phyloP scores from a whole-genome alignment of 192 early-diverging fungal genomes.

The Entomortierella beljakovae region DNA sequence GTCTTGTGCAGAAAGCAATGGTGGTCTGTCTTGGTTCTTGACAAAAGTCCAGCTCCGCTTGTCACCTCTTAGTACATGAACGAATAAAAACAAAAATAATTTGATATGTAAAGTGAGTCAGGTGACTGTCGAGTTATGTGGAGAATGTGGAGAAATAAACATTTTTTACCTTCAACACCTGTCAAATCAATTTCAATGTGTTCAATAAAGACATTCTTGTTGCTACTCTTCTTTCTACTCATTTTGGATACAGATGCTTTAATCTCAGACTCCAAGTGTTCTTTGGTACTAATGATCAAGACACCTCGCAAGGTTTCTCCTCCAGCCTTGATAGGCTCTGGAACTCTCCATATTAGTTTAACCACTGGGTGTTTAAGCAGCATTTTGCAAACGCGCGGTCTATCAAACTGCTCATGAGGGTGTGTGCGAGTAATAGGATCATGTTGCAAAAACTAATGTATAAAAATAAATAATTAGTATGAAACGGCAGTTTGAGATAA shows the following conservation, averaged over 20 bases:
- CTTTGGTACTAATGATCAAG: slow-evolving; percentile 34
- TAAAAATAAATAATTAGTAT: not conserved
- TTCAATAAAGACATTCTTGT: slow-evolving; percentile 15
- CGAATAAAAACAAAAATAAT: not conserved
- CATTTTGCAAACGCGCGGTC: slow-evolving; percentile 37
- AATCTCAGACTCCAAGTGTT: slow-evolving; percentile 7
- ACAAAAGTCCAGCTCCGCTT: slow-evolving; percentile 26
- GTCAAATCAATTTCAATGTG: slow-evolving; percentile 43
- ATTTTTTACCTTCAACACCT: slow-evolving; percentile 33
- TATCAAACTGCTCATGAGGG: not conserved
- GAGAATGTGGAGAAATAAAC: not conserved
- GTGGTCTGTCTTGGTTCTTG: slow-evolving; percentile 26
- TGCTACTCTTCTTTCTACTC: not conserved
- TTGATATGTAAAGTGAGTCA: no score
- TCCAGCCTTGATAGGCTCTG: slow-evolving; percentile 46
- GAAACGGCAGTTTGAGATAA: no score
- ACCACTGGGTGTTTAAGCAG: slow-evolving; percentile 26
- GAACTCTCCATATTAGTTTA: slow-evolving; percentile 42
- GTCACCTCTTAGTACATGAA: slow-evolving; percentile 22
- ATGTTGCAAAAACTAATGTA: no score
- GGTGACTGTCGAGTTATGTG: not conserved
- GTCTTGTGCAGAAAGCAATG: slow-evolving; percentile 47
- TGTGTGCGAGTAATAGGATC: not conserved
- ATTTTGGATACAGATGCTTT: slow-evolving; percentile 8
- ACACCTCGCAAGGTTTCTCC: slow-evolving; percentile 34